Base-by-base conservation (phyloP, 2,329 filamentous ascomycete species). In the Ophiognomonia clavigignenti-juglandacearum region DNA sequence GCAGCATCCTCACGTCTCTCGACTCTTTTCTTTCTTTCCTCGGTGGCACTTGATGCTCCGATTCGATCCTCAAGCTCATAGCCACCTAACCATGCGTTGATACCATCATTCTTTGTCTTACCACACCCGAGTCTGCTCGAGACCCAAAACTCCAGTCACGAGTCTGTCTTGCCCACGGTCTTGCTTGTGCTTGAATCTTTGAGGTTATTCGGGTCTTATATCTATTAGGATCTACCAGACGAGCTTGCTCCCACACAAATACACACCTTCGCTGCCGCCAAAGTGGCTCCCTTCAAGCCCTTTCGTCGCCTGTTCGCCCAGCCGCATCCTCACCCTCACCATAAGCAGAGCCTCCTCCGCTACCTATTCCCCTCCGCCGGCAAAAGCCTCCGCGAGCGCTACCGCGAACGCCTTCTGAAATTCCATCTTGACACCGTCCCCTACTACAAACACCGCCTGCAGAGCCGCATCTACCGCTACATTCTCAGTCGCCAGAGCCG, bases 371-470 rank as follows among this genome's bases (percentile, higher is more conserved):
- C 85, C n/a, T 71, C 74, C 55, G 69, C 77, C 52, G 14, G 34
- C 18, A 9, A 20, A 20, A 36, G 34, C 34, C 59, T 78, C 45
- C 78, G 78, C 62, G 74, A 78, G 53, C 78, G 75, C 56, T 83
- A 83, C 57, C 82, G 80, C 61, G 78, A 82, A 50, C 79, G 77
- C 52, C 72, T 93, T 45, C 75, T 83, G 57, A 72, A 75, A 55
- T 82, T 96, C 63, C 86, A 82, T 53, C 79, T 88, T 75, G 81
- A 90, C 57, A 87, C 80, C 5, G 66, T 95, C 20, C 87, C 88
- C 11, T 70, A 74, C 42, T 76, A 88, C 57, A 86, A 85, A 59
- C 80, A 84, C 61, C 74, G 77, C 44, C 69, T 88, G 8, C 89
- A 95, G 66, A 83, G 83, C 31, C 80, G 82, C 47, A 81, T 96